Evolutionary conservation across 2,329 filamentous ascomycete genomes (phyloP).

Genomic region (Metarhizium rileyi): DNA sequence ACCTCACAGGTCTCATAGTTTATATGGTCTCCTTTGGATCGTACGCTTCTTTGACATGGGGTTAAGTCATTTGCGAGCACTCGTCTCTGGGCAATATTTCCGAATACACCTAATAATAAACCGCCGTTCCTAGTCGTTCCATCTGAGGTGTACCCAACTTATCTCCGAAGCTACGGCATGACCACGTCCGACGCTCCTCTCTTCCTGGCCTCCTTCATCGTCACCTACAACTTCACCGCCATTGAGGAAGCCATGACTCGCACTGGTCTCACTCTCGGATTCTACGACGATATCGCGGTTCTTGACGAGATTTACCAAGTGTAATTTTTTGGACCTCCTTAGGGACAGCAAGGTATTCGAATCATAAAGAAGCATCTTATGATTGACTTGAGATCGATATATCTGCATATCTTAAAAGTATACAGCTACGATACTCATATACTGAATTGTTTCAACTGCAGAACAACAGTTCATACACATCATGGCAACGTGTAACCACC

Average conservation of each 20-base stretch:
- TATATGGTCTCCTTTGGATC: constrained; percentile 62
- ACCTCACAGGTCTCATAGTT: constrained; percentile 56
- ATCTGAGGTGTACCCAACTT: constrained; percentile 62
- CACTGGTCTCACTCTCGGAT: constrained; percentile 58
- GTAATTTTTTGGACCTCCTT: constrained; percentile 34
- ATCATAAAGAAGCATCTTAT: not conserved
- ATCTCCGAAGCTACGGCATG: constrained; percentile 65
- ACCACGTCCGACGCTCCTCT: constrained; percentile 57
- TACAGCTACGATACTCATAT: too few relatives aligned
- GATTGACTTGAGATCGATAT: not conserved
- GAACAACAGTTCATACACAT: too few relatives aligned
- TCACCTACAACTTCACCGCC: constrained; percentile 64
- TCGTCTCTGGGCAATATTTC: not conserved
- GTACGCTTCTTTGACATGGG: constrained; percentile 54
- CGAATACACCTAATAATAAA: not conserved
- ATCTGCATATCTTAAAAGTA: too few relatives aligned
- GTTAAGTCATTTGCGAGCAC: constrained; percentile 7
- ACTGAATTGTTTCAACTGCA: too few relatives aligned
- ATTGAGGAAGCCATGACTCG: constrained; percentile 60
- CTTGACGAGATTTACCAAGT: constrained; percentile 64
- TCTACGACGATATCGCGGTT: constrained; percentile 65
- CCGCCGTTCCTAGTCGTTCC: constrained; percentile 39
- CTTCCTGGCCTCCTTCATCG: constrained; percentile 62
- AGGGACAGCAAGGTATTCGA: not conserved
- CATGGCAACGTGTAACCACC: constrained; percentile 16